Conservation (phyloP, 768 basidiomycete genomes). For the Tephrocybe sp. region DNA sequence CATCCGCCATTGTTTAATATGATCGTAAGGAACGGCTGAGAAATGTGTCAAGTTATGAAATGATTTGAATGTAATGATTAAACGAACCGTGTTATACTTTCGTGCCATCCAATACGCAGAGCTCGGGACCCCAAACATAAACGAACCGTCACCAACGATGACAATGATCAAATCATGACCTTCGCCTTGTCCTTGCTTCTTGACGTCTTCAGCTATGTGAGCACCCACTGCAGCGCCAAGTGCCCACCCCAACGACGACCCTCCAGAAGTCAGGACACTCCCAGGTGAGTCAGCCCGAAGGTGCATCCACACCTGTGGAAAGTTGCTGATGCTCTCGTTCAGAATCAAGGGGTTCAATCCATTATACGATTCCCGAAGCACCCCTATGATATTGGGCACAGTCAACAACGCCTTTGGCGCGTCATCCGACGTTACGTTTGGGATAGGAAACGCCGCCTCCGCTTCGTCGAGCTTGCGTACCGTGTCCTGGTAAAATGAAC, state of each 20-base stretch:
- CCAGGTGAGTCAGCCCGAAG: slow-evolving; percentile 51
- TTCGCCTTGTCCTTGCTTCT: slow-evolving; percentile 18
- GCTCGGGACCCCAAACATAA: slow-evolving; percentile 62
- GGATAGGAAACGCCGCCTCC: slow-evolving; percentile 26
- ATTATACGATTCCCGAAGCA: slow-evolving; percentile 42
- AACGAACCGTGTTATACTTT: slow-evolving; percentile 59
- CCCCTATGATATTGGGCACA: slow-evolving; percentile 47
- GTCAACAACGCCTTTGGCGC: slow-evolving; percentile 26
- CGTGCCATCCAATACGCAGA: slow-evolving; percentile 74
- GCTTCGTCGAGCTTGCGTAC: slow-evolving; percentile 22
- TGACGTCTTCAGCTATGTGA: slow-evolving; percentile 38
- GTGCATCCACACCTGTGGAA: slow-evolving; percentile 53
- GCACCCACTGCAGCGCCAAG: slow-evolving; percentile 65
- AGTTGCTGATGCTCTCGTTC: slow-evolving; percentile 66
- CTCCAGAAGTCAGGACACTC: slow-evolving; percentile 54
- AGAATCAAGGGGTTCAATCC: slow-evolving; percentile 43
- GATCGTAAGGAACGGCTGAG: slow-evolving; percentile 69
- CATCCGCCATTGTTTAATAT: slow-evolving; percentile 73
- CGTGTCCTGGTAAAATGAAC: slow-evolving; percentile 22
- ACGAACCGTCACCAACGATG: slow-evolving; percentile 71
- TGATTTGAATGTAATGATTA: neutral
- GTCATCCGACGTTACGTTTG: neutral
- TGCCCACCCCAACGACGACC: slow-evolving; percentile 66
- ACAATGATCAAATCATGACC: slow-evolving; percentile 52
- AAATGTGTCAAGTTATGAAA: neutral